A percentile compares a stretch with the other conserved stretches of the same genome.
phyloP scores from a whole-genome alignment of 768 basidiomycete genomes.

The Pulveroboletus sp. region DNA sequence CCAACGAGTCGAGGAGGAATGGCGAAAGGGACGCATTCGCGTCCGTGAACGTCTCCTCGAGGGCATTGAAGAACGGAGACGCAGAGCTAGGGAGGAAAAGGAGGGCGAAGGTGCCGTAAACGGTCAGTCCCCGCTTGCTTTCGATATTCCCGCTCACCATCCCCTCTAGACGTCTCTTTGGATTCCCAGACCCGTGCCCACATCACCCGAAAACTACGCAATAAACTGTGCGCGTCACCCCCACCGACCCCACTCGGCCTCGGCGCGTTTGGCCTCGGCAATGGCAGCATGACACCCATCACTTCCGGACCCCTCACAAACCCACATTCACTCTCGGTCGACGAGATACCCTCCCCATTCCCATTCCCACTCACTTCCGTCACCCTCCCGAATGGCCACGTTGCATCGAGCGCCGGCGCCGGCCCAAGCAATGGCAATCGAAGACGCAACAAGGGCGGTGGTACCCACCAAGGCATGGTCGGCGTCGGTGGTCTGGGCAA shows the following conservation, averaged over 20 bases:
- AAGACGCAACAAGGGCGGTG: conserved; percentile 52
- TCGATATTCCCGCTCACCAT: conserved; percentile 1
- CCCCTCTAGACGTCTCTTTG: conserved; percentile 59
- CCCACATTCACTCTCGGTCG: conserved; percentile 81
- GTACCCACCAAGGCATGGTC: conserved; percentile 53
- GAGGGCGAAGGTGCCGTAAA: conserved; percentile 82
- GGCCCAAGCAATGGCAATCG: conserved; percentile 38
- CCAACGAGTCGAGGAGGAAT: conserved; percentile 79
- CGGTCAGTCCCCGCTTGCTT: conserved; percentile 38
- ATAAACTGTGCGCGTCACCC: conserved; percentile 75
- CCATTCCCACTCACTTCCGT: conserved; percentile 67
- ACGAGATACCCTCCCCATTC: conserved; percentile 85
- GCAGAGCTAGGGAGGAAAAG: conserved; percentile 82
- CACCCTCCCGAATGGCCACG: conserved; percentile 36
- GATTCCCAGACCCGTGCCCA: conserved; percentile 78
- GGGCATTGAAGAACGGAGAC: conserved; percentile 79
- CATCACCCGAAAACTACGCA: conserved; percentile 80
- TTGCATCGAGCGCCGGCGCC: conserved; percentile 33
- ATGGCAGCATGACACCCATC: conserved; percentile 51
- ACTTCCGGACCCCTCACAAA: conserved; percentile 71
- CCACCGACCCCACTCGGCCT: conserved; percentile 67
- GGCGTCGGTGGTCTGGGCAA: conserved; percentile 69
- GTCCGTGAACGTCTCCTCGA: conserved; percentile 78
- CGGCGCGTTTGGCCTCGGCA: conserved; percentile 33
- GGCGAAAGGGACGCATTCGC: conserved; percentile 69